These are phyloP conservation scores for Hypsizygus ulmarius DNA, from an alignment of 1,284 basidiomycete genomes.

Conservation along the genomic window DNA sequence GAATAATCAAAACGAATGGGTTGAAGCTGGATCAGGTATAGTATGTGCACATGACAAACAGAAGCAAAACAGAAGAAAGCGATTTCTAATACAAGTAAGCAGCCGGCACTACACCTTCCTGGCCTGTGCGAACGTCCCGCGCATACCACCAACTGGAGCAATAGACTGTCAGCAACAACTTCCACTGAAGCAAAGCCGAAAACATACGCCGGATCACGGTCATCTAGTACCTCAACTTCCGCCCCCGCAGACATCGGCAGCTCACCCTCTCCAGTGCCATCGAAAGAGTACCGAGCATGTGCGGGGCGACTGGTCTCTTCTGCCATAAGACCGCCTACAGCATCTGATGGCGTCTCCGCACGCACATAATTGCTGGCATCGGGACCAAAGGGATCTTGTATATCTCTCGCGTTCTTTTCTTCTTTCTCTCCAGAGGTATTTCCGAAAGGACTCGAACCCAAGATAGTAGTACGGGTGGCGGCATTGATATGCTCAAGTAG, in stretches of 20 bases:
- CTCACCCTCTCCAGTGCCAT: constrained; percentile 75
- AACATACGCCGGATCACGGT: constrained; percentile 74
- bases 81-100: constrained; percentile 74
- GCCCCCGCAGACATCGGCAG: constrained; percentile 66
- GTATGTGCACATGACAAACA: constrained; percentile 19
- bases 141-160: constrained; percentile 86
- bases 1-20: constrained; percentile 7
- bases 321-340: constrained; percentile 58
- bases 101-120: constrained; percentile 85
- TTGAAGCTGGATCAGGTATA: constrained; percentile 20
- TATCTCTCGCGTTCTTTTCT: constrained; percentile 36
- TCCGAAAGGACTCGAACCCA: constrained; percentile 58
- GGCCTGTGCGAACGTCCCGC: constrained; percentile 71
- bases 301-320: constrained; percentile 72
- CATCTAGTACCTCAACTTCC: constrained; percentile 75
- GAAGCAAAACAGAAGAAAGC: constrained; percentile 16
- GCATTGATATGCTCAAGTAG: constrained; percentile 86
- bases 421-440: constrained; percentile 50
- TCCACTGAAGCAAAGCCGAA: constrained; percentile 2
- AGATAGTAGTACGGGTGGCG: constrained; percentile 75
- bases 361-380: constrained; percentile 73
- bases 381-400: constrained; percentile 61
- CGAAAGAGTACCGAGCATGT: constrained; percentile 77
- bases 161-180: constrained; percentile 15
- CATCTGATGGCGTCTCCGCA: constrained; percentile 76